Conservation (phyloP, 192 early-diverging fungal species). For the Mortierella antarctica region DNA sequence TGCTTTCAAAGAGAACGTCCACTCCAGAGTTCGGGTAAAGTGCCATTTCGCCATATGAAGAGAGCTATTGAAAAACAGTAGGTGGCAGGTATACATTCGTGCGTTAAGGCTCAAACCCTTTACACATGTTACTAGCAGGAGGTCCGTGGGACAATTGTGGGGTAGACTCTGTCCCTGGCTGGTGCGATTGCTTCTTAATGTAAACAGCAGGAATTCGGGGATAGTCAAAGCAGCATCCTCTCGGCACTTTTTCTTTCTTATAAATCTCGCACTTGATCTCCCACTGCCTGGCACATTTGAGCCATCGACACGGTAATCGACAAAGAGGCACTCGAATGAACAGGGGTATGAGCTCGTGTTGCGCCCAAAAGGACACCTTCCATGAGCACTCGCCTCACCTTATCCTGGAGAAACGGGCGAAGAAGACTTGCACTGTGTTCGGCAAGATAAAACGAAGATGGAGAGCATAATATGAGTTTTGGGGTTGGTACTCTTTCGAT, state of each 20-base stretch:
- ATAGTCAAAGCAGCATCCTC: too few relatives aligned
- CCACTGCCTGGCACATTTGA: too few relatives aligned
- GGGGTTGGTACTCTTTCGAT: neutral
- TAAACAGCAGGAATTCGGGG: too few relatives aligned
- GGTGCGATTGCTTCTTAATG: too few relatives aligned
- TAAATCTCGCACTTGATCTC: too few relatives aligned
- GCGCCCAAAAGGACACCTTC: too few relatives aligned
- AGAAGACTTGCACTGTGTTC: slow-evolving; percentile 40
- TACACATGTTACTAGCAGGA: neutral
- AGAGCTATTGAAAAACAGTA: slow-evolving; percentile 23
- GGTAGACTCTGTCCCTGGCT: too few relatives aligned
- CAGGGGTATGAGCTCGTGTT: too few relatives aligned
- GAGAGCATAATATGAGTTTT: neutral
- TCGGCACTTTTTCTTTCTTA: too few relatives aligned
- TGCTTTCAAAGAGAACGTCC: slow-evolving; percentile 45
- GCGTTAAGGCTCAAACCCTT: neutral
- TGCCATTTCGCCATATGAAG: slow-evolving; percentile 47
- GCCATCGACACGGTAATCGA: too few relatives aligned
- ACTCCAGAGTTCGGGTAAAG: slow-evolving; percentile 40
- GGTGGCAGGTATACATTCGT: neutral
- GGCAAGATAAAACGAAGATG: neutral
- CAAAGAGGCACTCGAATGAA: too few relatives aligned
- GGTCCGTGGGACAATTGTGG: neutral
- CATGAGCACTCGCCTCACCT: slow-evolving; percentile 13
- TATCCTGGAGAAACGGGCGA: slow-evolving; percentile 38